These are phyloP conservation scores for Allium sativum DNA, from an alignment of 106 monocot genomes.

Conservation along the genomic window DNA sequence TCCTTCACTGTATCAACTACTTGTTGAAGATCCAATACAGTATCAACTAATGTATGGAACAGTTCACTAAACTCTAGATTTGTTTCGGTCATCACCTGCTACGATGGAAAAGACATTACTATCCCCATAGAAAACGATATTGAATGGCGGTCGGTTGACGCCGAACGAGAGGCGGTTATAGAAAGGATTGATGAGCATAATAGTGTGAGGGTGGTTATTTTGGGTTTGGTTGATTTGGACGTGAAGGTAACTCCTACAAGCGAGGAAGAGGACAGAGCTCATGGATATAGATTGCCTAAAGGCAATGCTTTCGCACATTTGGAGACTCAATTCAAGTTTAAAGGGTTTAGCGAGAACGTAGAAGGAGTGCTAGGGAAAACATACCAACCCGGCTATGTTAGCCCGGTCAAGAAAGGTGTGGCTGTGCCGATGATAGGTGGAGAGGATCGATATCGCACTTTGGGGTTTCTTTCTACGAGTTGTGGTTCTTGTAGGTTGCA, in stretches of 20 bases:
- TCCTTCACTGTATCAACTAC: no score
- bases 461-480: constrained; percentile 31
- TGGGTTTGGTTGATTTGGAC: constrained; percentile 47
- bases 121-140: constrained; percentile 31
- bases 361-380: constrained; percentile 75
- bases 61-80: no score
- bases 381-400: constrained; percentile 53
- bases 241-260: constrained; percentile 44
- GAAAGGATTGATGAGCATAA: constrained; percentile 49
- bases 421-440: constrained; percentile 82
- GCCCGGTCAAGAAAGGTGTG: constrained; percentile 70
- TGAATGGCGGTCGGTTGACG: constrained; percentile 29
- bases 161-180: constrained; percentile 22
- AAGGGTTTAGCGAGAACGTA: constrained; percentile 30
- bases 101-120: constrained; percentile 24
- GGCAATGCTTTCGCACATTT: constrained; percentile 61
- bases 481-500: constrained; percentile 42
- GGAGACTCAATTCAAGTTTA: constrained; percentile 63
- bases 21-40: no score
- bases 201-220: constrained; percentile 37
- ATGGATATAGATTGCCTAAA: constrained; percentile 43
- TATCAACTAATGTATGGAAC: no score
- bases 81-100: no score
- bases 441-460: constrained; percentile 39
- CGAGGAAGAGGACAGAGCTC: constrained; percentile 42